These are phyloP conservation scores for Phalaenopsis equestris DNA, from an alignment of 106 monocot genomes.

Conservation along the genomic window DNA sequence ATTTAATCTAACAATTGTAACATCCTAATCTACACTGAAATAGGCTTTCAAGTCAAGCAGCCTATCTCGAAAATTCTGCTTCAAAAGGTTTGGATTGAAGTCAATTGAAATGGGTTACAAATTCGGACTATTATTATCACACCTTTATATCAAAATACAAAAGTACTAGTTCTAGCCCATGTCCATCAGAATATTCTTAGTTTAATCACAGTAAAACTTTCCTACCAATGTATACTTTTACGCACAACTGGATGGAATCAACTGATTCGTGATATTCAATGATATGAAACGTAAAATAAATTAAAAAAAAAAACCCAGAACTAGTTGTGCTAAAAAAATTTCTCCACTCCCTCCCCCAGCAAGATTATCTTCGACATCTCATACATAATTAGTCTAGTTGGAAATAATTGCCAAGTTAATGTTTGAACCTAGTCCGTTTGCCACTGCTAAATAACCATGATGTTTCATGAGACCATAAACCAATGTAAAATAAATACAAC, in stretches of 20 bases:
- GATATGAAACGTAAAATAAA: not conserved
- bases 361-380: not conserved
- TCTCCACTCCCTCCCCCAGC: not conserved
- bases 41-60: not conserved
- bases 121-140: not conserved
- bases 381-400: not conserved
- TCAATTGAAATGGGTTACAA: not conserved
- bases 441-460: not conserved
- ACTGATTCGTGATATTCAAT: not conserved
- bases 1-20: not conserved
- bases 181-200: not conserved
- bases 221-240: not conserved
- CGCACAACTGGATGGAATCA: not conserved
- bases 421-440: not conserved
- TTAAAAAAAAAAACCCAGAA: not conserved
- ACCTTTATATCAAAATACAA: not conserved
- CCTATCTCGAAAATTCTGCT: not conserved
- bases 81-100: not conserved
- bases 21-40: not conserved
- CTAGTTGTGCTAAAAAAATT: not conserved
- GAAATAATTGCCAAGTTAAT: not conserved
- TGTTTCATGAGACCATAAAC: not conserved
- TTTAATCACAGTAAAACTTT: not conserved
- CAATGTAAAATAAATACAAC: not conserved
- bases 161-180: not conserved